Conservation (phyloP, 768 basidiomycete genomes). For the Pleurotus tuoliensis region DNA sequence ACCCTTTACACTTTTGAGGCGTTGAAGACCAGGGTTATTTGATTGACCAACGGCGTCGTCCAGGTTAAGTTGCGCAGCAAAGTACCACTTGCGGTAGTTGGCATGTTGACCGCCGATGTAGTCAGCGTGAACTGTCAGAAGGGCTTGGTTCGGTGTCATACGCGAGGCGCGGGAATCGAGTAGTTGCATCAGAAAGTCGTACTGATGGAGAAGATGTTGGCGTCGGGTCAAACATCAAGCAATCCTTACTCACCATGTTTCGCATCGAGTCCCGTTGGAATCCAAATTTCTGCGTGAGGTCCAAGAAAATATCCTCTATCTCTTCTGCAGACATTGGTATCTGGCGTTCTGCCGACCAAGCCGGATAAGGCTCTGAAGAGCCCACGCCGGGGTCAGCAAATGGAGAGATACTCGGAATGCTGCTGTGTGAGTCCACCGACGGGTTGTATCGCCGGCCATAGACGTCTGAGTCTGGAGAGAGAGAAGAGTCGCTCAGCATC, state of each 20-base stretch:
- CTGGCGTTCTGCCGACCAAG: conserved; percentile 89
- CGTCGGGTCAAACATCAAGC: conserved; percentile 6
- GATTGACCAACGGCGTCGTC: conserved; percentile 97
- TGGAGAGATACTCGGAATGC: conserved; percentile 53
- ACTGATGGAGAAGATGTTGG: conserved; percentile 41
- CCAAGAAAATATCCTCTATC: conserved; percentile 98
- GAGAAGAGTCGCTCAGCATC: conserved; percentile 10
- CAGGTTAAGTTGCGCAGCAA: conserved; percentile 97
- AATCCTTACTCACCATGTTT: conserved; percentile 65
- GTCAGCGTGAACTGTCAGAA: conserved; percentile 95
- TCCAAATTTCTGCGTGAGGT: conserved; percentile 97
- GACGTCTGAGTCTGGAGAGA: conserved; percentile 28
- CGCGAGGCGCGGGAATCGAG: conserved; percentile 98
- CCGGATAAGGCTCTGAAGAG: conserved; percentile 77
- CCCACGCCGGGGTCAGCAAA: conserved; percentile 53
- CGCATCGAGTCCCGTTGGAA: conserved; percentile 96
- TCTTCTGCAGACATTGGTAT: conserved; percentile 98
- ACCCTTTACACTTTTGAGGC: conserved; percentile 79
- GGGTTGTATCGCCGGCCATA: conserved; percentile 46
- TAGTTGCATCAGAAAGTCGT: conserved; percentile 96
- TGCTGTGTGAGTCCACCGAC: conserved; percentile 59
- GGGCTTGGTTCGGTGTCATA: conserved; percentile 94
- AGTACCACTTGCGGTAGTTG: conserved; percentile 99
- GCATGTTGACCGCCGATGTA: conserved; percentile 99
- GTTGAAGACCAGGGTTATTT: conserved; percentile 89